Evolutionary conservation across 495 filamentous ascomycete species (phyloP).

Genomic region (Xylaria longipes): DNA sequence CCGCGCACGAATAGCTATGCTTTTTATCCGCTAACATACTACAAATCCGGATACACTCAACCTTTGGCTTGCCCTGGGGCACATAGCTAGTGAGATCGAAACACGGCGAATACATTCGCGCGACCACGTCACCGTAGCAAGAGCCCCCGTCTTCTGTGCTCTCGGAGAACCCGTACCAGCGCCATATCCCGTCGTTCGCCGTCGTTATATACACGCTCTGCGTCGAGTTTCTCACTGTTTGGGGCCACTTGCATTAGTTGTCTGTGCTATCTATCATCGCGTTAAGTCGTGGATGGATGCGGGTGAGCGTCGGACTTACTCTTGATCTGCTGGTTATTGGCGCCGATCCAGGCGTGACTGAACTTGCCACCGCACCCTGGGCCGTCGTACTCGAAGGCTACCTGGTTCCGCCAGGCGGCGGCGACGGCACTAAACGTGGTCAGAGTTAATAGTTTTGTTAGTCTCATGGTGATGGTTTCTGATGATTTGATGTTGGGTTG

Average conservation of each 20-base stretch:
- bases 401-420: background rate
- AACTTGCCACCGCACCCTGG: background rate
- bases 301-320: background rate
- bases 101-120: background rate
- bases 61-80: slow-evolving; percentile 3
- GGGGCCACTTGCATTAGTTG: background rate
- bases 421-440: background rate
- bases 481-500: background rate
- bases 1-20: slow-evolving; percentile 8
- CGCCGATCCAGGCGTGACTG: background rate
- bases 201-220: slow-evolving; percentile 9
- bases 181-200: slow-evolving; percentile 17
- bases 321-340: background rate
- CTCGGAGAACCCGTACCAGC: slow-evolving; percentile 15
- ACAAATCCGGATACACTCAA: slow-evolving; percentile 10
- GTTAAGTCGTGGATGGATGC: background rate
- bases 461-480: slow-evolving; percentile 1
- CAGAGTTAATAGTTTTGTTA: background rate
- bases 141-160: slow-evolving; percentile 7
- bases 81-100: background rate
- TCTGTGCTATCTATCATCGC: too few relatives aligned
- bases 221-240: slow-evolving; percentile 8
- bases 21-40: background rate
- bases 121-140: slow-evolving; percentile 6
- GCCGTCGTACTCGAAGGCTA: slow-evolving; percentile 7